Evolutionary conservation across 2,329 filamentous ascomycete genomes (phyloP).

Genomic region (Hyphodiscus sp.): DNA sequence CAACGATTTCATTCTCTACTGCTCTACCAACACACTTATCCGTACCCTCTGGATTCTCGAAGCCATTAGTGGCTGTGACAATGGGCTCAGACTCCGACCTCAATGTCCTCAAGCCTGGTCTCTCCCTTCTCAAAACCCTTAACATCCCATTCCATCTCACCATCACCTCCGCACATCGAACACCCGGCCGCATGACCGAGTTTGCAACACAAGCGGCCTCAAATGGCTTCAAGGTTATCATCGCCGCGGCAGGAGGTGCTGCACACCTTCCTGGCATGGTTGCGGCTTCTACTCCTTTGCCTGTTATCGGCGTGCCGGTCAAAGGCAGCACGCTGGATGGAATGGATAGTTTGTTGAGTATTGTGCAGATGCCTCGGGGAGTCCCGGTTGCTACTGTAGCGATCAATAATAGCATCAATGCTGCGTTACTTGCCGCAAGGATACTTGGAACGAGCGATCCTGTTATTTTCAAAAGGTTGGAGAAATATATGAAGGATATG

Average conservation of each 20-base stretch:
- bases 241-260: slow-evolving; percentile 64
- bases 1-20: slow-evolving; percentile 32
- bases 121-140: slow-evolving; percentile 42
- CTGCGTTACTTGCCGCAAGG: slow-evolving; percentile 62
- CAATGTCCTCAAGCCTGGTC: slow-evolving; percentile 66
- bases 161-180: slow-evolving; percentile 77
- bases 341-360: slow-evolving; percentile 51
- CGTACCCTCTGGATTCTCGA: slow-evolving; percentile 2
- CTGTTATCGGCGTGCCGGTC: slow-evolving; percentile 72
- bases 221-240: slow-evolving; percentile 29
- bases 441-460: slow-evolving; percentile 56
- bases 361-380: slow-evolving; percentile 72
- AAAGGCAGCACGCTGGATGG: slow-evolving; percentile 67
- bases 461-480: slow-evolving; percentile 50
- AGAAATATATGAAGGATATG: slow-evolving; percentile 55
- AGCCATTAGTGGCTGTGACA: slow-evolving; percentile 65
- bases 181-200: slow-evolving; percentile 61
- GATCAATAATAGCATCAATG: slow-evolving; percentile 76
- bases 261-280: slow-evolving; percentile 72
- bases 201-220: slow-evolving; percentile 41
- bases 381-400: slow-evolving; percentile 70
- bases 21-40: neutral
- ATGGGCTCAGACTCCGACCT: slow-evolving; percentile 74
- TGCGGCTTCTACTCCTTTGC: slow-evolving; percentile 62
- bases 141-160: slow-evolving; percentile 64